A percentile compares a stretch with the other conserved stretches of the same genome.
These are phyloP conservation scores for Ligustrum vulgare DNA, from an alignment of 257 asterid genomes.

Conservation along the genomic window DNA sequence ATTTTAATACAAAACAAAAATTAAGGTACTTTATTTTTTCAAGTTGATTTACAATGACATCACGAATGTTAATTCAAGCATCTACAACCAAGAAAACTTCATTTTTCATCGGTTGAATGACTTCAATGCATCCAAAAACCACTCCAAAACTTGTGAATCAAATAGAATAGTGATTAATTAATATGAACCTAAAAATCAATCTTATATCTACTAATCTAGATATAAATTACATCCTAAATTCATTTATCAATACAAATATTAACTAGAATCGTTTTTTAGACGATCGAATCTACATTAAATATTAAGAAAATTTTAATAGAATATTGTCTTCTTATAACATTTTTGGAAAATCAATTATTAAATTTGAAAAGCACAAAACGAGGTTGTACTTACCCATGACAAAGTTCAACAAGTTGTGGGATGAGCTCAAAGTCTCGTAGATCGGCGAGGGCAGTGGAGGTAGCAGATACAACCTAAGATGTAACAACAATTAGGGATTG, in stretches of 20 bases:
- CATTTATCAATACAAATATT: slow-evolving; percentile 10
- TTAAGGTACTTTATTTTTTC: no score
- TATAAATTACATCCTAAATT: no score
- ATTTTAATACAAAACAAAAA: no score
- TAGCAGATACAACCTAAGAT: slow-evolving; percentile 89
- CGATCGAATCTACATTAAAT: background rate
- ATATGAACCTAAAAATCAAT: no score
- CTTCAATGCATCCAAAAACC: no score
- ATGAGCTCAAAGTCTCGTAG: slow-evolving; percentile 84
- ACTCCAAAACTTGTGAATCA: no score
- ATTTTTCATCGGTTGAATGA: no score
- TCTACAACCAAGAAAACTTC: no score
- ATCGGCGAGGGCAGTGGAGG: slow-evolving; percentile 81
- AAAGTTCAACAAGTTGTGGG: slow-evolving; percentile 94
- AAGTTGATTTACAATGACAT: no score
- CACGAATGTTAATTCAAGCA: no score
- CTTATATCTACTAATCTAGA: no score
- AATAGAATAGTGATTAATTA: no score
- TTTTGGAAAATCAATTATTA: background rate
- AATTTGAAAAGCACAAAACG: background rate
- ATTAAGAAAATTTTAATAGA: background rate
- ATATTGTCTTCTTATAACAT: background rate
- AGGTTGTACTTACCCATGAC: slow-evolving; percentile 74
- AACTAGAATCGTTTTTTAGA: background rate
- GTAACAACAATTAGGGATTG: slow-evolving; percentile 88